Conservation (phyloP, 495 filamentous ascomycete genomes). For the Parmelia sp. region DNA sequence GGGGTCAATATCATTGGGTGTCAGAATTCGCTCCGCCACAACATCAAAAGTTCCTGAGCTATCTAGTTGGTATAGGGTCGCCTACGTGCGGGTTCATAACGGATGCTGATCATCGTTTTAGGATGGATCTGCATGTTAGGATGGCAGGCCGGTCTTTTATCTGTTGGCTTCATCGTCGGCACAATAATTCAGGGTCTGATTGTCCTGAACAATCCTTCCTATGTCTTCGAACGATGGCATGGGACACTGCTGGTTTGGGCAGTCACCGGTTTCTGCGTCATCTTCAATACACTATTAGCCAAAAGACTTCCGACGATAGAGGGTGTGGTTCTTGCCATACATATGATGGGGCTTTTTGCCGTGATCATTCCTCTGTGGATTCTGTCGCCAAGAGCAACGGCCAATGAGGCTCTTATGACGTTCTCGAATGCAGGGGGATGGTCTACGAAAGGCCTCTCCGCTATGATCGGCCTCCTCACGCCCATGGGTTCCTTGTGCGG, state of each 20-base stretch:
- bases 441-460: not conserved
- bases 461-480: not conserved
- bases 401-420: not conserved
- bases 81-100: too few species aligned
- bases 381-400: not conserved
- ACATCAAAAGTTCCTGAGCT: too few species aligned
- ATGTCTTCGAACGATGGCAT: conserved; percentile 16
- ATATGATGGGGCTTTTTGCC: not conserved
- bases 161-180: too few species aligned
- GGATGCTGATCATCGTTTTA: too few species aligned
- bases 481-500: not conserved
- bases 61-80: too few species aligned
- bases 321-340: conserved; percentile 32
- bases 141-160: too few species aligned
- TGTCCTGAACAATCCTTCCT: conserved; percentile 16
- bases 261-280: conserved; percentile 19
- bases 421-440: not conserved
- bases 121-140: too few species aligned
- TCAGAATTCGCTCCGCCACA: too few species aligned
- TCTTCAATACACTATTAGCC: conserved; percentile 42
- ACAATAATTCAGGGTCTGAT: conserved; percentile 21
- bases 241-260: conserved; percentile 26
- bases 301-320: conserved; percentile 37
- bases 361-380: not conserved
- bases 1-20: too few species aligned